phyloP scores from a whole-genome alignment of 305 asterid genomes.

The Ajuga reptans region DNA sequence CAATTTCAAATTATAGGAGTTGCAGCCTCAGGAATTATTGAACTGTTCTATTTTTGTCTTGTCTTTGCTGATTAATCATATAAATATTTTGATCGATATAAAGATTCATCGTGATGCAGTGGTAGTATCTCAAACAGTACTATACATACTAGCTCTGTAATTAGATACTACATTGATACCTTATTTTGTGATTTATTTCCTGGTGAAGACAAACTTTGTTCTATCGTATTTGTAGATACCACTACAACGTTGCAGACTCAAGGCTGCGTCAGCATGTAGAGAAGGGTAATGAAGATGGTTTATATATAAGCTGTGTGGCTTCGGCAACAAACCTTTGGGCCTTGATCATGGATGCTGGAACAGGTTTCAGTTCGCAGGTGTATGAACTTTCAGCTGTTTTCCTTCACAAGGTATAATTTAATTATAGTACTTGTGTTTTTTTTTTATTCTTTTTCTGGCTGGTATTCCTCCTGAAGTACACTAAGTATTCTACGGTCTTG shows the following conservation, averaged over 20 bases:
- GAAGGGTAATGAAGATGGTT: constrained; percentile 94
- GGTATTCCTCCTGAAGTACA: constrained; percentile 9
- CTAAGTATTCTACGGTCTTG: constrained; percentile 8
- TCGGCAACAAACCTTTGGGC: constrained; percentile 96
- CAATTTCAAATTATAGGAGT: not conserved
- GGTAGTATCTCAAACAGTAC: not conserved
- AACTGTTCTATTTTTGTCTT: not conserved
- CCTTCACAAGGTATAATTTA: constrained; percentile 69
- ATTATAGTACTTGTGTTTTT: not conserved
- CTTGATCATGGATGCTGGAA: constrained; percentile 98
- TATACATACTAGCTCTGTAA: not conserved
- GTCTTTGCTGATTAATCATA: not conserved
- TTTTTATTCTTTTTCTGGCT: not conserved
- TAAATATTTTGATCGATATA: not conserved
- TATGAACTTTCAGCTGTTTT: constrained; percentile 87
- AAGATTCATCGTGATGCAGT: not conserved
- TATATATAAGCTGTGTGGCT: constrained; percentile 91
- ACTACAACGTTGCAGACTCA: constrained; percentile 90
- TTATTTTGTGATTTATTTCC: constrained; percentile 1
- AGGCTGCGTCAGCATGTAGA: constrained; percentile 92
- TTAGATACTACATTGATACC: not conserved
- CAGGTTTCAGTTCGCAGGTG: constrained; percentile 82
- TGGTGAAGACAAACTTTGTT: not conserved
- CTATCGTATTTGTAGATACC: constrained; percentile 54
- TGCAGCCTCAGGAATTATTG: not conserved